These are phyloP conservation scores for Platanus orientalis DNA, from an alignment of 164 flowering plant species.

Conservation along the genomic window DNA sequence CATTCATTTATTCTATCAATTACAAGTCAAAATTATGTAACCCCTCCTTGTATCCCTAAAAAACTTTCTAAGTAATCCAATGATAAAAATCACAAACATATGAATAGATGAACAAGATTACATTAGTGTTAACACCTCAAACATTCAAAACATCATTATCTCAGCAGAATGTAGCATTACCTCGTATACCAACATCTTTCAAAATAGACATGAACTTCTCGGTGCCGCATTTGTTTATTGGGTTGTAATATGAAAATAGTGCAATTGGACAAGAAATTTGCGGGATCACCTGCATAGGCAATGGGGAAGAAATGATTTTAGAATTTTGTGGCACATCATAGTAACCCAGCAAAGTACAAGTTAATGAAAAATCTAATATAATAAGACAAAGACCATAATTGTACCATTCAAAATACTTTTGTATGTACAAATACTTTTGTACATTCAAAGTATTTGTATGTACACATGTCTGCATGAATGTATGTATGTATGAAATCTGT, in stretches of 20 bases:
- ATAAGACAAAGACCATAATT: not conserved
- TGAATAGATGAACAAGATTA: too few species aligned
- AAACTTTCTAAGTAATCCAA: too few species aligned
- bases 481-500: not conserved
- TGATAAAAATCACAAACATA: too few species aligned
- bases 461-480: not conserved
- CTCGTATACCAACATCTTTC: conserved; percentile 64
- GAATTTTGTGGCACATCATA: conserved; percentile 3
- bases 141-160: not conserved
- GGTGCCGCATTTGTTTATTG: conserved; percentile 78
- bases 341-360: not conserved
- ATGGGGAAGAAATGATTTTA: conserved; percentile 5
- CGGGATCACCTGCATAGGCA: conserved; percentile 64
- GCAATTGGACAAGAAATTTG: conserved; percentile 82
- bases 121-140: too few species aligned
- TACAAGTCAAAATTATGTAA: too few species aligned
- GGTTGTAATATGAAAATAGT: conserved; percentile 81
- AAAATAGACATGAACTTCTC: conserved; percentile 68
- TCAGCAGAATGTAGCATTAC: conserved; percentile 31
- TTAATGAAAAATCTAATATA: not conserved
- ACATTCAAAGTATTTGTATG: not conserved
- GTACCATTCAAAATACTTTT: not conserved
- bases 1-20: too few species aligned
- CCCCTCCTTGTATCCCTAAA: too few species aligned
- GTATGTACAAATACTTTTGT: too few species aligned